A percentile compares a stretch with the other conserved stretches of the same genome.
Conservation (phyloP, 1,284 basidiomycete genomes). For the Porodaedalea pini region DNA sequence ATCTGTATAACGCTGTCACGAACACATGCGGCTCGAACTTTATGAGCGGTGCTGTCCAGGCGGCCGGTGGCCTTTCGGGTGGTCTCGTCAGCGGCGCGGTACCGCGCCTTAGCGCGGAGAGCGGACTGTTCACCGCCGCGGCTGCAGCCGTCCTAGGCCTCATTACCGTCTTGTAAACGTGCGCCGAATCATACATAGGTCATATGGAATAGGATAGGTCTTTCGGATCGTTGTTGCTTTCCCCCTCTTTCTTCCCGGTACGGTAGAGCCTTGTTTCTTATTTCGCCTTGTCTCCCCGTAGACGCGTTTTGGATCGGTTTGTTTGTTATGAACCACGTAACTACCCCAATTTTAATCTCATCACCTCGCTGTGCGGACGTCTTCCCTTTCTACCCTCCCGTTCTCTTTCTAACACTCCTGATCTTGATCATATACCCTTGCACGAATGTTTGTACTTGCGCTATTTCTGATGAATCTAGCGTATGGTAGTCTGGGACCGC, state of each 20-base stretch:
- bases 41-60: slow-evolving; percentile 59
- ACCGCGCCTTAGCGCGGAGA: slow-evolving; percentile 22
- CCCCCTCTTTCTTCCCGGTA: not conserved
- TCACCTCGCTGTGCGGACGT: slow-evolving; percentile 2
- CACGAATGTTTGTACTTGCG: not conserved
- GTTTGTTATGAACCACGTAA: not conserved
- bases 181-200: not conserved
- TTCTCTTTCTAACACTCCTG: not conserved
- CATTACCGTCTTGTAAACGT: slow-evolving; percentile 22
- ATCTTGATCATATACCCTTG: not conserved
- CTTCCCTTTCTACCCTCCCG: not conserved
- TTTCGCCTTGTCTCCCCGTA: not conserved
- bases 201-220: not conserved
- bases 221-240: not conserved
- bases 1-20: slow-evolving; percentile 61
- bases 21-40: slow-evolving; percentile 59
- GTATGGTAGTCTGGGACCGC: too few species aligned
- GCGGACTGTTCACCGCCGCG: slow-evolving; percentile 20
- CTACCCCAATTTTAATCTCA: not conserved
- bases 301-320: not conserved
- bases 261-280: not conserved
- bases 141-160: slow-evolving; percentile 23
- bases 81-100: slow-evolving; percentile 34
- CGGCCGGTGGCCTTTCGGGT: slow-evolving; percentile 56
- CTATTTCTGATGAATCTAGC: not conserved